These are phyloP conservation scores for Colletotrichum acutatum DNA, from an alignment of 2,329 filamentous ascomycete species.

Conservation along the genomic window DNA sequence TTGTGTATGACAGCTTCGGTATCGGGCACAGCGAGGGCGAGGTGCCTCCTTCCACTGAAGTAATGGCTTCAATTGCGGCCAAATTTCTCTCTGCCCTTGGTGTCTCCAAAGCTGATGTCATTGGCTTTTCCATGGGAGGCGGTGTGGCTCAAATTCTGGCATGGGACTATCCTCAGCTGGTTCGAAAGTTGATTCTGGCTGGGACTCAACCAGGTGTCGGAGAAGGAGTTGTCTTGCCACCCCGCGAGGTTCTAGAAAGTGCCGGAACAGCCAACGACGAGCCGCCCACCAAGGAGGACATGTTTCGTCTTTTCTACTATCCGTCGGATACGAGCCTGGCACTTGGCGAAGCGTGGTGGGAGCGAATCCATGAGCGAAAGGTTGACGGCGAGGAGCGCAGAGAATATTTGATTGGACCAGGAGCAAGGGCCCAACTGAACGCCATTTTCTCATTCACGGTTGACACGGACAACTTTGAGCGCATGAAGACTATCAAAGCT, in stretches of 20 bases:
- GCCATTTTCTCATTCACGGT: neutral
- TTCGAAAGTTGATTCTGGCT: neutral
- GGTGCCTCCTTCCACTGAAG: conserved; percentile 51
- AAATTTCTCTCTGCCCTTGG: conserved; percentile 43
- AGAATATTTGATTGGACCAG: neutral
- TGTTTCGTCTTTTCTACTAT: neutral
- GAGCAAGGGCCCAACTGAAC: neutral
- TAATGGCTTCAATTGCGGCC: conserved; percentile 45
- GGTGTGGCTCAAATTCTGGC: conserved; percentile 57
- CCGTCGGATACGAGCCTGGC: neutral
- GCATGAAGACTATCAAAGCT: neutral
- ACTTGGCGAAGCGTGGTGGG: neutral
- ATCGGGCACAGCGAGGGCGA: conserved; percentile 56
- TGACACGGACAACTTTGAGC: neutral
- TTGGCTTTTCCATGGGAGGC: conserved; percentile 64
- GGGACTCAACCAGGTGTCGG: neutral
- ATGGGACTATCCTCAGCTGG: conserved; percentile 38
- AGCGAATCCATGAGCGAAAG: neutral
- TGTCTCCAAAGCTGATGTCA: conserved; percentile 52
- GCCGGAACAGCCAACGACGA: neutral
- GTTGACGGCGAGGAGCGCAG: neutral
- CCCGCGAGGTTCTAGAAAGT: neutral
- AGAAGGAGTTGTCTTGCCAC: neutral
- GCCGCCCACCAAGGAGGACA: neutral
- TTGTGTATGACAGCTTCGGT: conserved; percentile 60